A percentile compares a stretch with the other conserved stretches of the same genome.
phyloP scores from a whole-genome alignment of 441 rosid species.

The Biscutella auriculata region DNA sequence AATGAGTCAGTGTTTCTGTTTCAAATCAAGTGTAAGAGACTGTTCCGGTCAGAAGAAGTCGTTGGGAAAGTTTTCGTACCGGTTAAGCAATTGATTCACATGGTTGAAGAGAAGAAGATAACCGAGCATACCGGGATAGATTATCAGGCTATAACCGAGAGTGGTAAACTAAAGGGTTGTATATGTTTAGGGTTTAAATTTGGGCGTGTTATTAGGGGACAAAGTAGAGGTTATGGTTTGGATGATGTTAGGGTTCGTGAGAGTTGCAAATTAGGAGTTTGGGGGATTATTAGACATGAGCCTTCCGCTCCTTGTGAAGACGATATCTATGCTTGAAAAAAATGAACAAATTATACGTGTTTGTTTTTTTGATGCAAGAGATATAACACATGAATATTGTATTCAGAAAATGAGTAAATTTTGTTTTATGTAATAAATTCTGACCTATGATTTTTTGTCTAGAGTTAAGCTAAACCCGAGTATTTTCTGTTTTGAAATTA shows the following conservation, averaged over 20 bases:
- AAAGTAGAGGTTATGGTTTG: background rate
- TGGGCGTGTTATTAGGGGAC: conserved; percentile 7
- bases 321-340: conserved; percentile 8
- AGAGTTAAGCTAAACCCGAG: no score
- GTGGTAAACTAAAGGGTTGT: conserved; percentile 16
- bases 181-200: conserved; percentile 20
- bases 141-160: conserved; percentile 11
- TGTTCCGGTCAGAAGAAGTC: conserved; percentile 3
- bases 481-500: no score
- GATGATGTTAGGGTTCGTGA: conserved; percentile 3
- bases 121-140: conserved; percentile 8
- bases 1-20: conserved; percentile 20
- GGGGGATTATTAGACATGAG: conserved; percentile 14
- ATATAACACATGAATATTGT: no score
- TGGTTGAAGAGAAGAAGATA: conserved; percentile 9
- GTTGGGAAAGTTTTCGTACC: conserved; percentile 18
- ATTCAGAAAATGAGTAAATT: no score
- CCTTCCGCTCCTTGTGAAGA: conserved; percentile 25
- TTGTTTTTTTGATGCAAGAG: no score
- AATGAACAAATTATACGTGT: no score
- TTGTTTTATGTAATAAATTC: no score
- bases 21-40: conserved; percentile 14
- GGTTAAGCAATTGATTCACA: conserved; percentile 9
- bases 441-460: no score
- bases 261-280: conserved; percentile 13